phyloP scores from a whole-genome alignment of 2,329 filamentous ascomycete species.

The Arthroderma uncinatum region DNA sequence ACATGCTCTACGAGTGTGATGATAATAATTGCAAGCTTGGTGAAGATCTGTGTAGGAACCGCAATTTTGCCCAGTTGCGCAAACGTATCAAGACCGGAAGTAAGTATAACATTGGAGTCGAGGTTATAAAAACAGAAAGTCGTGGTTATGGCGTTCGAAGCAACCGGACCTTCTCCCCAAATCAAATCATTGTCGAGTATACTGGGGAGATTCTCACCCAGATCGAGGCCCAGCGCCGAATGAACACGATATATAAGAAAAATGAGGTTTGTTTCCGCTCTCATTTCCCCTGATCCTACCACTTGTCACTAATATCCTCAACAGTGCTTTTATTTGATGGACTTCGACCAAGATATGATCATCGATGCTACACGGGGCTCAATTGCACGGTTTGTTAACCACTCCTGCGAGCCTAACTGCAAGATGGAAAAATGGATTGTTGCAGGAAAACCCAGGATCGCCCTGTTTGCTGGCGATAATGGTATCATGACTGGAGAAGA shows the following conservation, averaged over 20 bases:
- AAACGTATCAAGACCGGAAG: slow-evolving; percentile 65
- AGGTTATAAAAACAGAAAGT: slow-evolving; percentile 82
- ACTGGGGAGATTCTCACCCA: slow-evolving; percentile 96
- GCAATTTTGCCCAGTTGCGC: slow-evolving; percentile 71
- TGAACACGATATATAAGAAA: slow-evolving; percentile 87
- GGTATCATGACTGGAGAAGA: slow-evolving; percentile 93
- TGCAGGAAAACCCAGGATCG: slow-evolving; percentile 86
- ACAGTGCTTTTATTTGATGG: slow-evolving; percentile 97
- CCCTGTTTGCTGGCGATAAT: slow-evolving; percentile 79
- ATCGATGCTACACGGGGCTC: slow-evolving; percentile 94
- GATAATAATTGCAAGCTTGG: slow-evolving; percentile 75
- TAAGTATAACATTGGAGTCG: slow-evolving; percentile 83
- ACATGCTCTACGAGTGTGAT: slow-evolving; percentile 97
- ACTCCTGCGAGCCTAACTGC: slow-evolving; percentile 93
- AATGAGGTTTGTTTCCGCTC: slow-evolving; percentile 60
- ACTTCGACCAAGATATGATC: slow-evolving; percentile 96
- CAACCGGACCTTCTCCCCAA: slow-evolving; percentile 73
- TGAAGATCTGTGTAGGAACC: slow-evolving; percentile 65
- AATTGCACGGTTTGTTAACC: slow-evolving; percentile 95
- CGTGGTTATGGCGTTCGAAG: slow-evolving; percentile 85
- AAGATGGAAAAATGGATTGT: slow-evolving; percentile 98
- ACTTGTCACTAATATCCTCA: background rate
- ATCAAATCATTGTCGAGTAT: slow-evolving; percentile 97
- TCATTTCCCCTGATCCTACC: too few species aligned
- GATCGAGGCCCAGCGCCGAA: slow-evolving; percentile 80